Conservation (phyloP, 2,329 filamentous ascomycete species). For the Thelonectria olida region DNA sequence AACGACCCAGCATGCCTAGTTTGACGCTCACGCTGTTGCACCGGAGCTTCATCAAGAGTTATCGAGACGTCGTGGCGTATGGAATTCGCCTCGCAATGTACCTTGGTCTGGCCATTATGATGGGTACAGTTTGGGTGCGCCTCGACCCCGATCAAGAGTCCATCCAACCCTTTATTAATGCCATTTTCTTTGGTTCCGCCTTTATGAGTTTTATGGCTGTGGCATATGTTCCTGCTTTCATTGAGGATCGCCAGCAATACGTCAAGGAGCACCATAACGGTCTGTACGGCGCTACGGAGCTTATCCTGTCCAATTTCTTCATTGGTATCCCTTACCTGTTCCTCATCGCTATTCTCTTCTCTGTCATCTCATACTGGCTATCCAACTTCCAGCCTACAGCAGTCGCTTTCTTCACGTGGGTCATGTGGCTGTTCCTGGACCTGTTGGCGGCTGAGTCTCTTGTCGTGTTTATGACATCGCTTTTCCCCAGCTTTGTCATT, state of each 20-base stretch:
- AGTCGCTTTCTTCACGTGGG: constrained; percentile 77
- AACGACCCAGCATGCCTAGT: constrained; percentile 54
- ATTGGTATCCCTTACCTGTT: constrained; percentile 86
- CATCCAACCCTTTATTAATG: constrained; percentile 85
- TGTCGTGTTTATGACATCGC: constrained; percentile 77
- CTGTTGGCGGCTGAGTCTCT: constrained; percentile 83
- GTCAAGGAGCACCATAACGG: constrained; percentile 80
- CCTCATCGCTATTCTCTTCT: constrained; percentile 79
- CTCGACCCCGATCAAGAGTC: constrained; percentile 73
- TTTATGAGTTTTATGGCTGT: constrained; percentile 87
- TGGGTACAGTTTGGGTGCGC: constrained; percentile 88
- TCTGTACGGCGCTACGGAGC: constrained; percentile 77
- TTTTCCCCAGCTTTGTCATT: constrained; percentile 84
- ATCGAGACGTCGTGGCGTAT: constrained; percentile 85
- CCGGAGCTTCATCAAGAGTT: constrained; percentile 83
- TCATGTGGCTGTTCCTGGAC: constrained; percentile 88
- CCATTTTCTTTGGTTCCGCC: constrained; percentile 78
- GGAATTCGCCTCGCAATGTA: constrained; percentile 88
- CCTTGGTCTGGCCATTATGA: constrained; percentile 77
- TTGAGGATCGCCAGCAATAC: constrained; percentile 61
- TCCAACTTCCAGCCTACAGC: constrained; percentile 75
- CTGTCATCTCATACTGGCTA: constrained; percentile 81
- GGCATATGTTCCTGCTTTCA: constrained; percentile 84
- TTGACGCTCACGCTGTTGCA: constrained; percentile 75
- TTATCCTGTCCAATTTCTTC: constrained; percentile 82